Percentiles rank a stretch among this genome's conserved stretches.
Evolutionary conservation across 2,329 filamentous ascomycete species (phyloP).

Genomic region (Phaeosphaeria sp.): DNA sequence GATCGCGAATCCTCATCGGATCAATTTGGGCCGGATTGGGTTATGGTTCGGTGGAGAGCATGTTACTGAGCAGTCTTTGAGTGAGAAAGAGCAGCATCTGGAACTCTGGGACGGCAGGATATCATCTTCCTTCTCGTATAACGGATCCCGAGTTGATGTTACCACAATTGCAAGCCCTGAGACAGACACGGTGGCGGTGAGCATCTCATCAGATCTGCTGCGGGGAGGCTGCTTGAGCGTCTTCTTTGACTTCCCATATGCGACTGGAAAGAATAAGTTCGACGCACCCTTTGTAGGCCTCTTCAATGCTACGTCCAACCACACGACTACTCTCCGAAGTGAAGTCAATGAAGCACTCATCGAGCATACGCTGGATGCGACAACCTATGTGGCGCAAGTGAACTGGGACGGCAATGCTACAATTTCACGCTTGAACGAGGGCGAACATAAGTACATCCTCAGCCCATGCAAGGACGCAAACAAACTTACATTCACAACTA

Average conservation of each 20-base stretch:
- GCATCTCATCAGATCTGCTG: slow-evolving; percentile 53
- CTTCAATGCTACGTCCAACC: slow-evolving; percentile 56
- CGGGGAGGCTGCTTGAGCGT: slow-evolving; percentile 49
- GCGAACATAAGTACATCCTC: slow-evolving; percentile 55
- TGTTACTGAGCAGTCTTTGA: slow-evolving; percentile 52
- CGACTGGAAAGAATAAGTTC: slow-evolving; percentile 58
- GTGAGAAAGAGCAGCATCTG: slow-evolving; percentile 51
- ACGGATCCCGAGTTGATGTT: slow-evolving; percentile 50
- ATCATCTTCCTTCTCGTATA: slow-evolving; percentile 53
- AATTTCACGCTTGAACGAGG: slow-evolving; percentile 43
- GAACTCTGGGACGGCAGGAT: slow-evolving; percentile 59
- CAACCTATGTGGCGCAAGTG: slow-evolving; percentile 52
- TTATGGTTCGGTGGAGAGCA: slow-evolving; percentile 51
- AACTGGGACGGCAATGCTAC: slow-evolving; percentile 44
- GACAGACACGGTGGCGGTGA: slow-evolving; percentile 56
- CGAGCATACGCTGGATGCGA: slow-evolving; percentile 53
- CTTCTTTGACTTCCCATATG: slow-evolving; percentile 62
- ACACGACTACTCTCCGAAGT: slow-evolving; percentile 49
- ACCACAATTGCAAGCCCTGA: slow-evolving; percentile 55
- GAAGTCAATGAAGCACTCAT: slow-evolving; percentile 46
- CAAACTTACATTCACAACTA: slow-evolving; percentile 31
- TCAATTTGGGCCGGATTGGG: slow-evolving; percentile 59
- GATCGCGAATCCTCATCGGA: slow-evolving; percentile 60
- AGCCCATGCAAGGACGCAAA: slow-evolving; percentile 31
- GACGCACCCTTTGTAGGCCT: slow-evolving; percentile 62